A percentile compares a stretch with the other conserved stretches of the same genome.
Conservation (phyloP, 768 basidiomycete genomes). For the Macrolepiota dolichaula region DNA sequence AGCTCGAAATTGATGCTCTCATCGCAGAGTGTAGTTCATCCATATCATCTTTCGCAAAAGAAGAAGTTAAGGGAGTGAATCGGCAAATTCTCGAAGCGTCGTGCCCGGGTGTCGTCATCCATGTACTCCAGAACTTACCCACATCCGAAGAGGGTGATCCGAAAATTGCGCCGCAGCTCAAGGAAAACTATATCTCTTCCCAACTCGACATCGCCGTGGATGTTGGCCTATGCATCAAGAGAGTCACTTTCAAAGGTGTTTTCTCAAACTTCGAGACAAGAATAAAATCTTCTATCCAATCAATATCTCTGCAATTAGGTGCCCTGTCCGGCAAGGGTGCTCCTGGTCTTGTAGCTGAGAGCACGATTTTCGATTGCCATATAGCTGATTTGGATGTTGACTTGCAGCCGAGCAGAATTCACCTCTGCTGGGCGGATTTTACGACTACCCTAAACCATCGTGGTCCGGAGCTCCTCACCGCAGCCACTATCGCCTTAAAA, state of each 20-base stretch:
- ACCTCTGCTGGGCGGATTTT: conserved; percentile 15
- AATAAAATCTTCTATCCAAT: conserved; percentile 20
- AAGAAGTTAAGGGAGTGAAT: not conserved
- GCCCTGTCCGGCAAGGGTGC: conserved; percentile 31
- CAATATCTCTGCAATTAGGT: conserved; percentile 21
- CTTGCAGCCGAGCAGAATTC: conserved; percentile 10
- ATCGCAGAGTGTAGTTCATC: conserved; percentile 25
- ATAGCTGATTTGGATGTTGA: conserved; percentile 15
- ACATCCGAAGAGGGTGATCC: conserved; percentile 31
- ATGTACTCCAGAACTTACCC: conserved; percentile 45
- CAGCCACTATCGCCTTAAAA: conserved; percentile 27
- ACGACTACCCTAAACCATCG: conserved; percentile 32
- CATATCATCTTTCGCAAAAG: conserved; percentile 1
- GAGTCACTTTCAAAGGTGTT: not conserved
- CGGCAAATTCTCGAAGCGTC: not conserved
- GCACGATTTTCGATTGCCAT: conserved; percentile 24
- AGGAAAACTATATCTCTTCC: conserved; percentile 18
- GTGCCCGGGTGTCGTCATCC: conserved; percentile 25
- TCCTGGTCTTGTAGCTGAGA: conserved; percentile 18
- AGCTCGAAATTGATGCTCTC: conserved; percentile 38
- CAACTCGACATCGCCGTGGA: conserved; percentile 24
- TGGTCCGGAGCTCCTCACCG: conserved; percentile 38
- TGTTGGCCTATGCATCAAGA: not conserved
- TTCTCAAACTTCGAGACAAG: conserved; percentile 5
- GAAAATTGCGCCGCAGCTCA: conserved; percentile 18